Percentiles rank a stretch among this genome's conserved stretches.
Conservation (phyloP, 805 yeast genomes). For the Ogataea methanolica region DNA sequence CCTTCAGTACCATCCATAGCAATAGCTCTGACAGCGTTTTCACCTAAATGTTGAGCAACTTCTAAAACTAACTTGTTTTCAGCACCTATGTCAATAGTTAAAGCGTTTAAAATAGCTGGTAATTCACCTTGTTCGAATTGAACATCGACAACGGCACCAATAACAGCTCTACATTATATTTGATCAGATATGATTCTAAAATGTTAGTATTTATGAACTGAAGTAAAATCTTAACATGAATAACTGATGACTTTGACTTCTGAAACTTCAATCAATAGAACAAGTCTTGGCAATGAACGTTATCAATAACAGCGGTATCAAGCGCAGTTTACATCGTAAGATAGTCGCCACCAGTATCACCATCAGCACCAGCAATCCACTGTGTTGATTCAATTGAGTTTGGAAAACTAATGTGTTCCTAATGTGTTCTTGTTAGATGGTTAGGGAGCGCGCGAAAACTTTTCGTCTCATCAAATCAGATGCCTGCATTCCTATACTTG, state of each 20-base stretch:
- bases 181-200: background rate
- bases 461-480: conserved; percentile 4
- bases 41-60: conserved; percentile 99
- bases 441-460: conserved; percentile 18
- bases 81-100: conserved; percentile 73
- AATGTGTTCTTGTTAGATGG: too few species aligned
- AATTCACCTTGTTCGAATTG: conserved; percentile 96
- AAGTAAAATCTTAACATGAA: too few species aligned
- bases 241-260: too few species aligned
- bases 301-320: too few species aligned
- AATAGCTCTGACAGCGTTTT: conserved; percentile 99
- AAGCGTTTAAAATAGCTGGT: conserved; percentile 96
- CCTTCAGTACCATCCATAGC: conserved; percentile 99
- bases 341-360: background rate
- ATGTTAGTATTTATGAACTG: conserved; percentile 17
- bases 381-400: background rate
- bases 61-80: conserved; percentile 76
- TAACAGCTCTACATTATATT: conserved; percentile 66
- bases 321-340: too few species aligned
- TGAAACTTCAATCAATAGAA: background rate
- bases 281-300: background rate
- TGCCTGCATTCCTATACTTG: conserved; percentile 1
- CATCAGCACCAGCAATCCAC: background rate
- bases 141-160: conserved; percentile 99
- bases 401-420: too few species aligned